A percentile compares a stretch with the other conserved stretches of the same genome.
Conservation (phyloP, 257 asterid genomes). For the Avicennia marina region DNA sequence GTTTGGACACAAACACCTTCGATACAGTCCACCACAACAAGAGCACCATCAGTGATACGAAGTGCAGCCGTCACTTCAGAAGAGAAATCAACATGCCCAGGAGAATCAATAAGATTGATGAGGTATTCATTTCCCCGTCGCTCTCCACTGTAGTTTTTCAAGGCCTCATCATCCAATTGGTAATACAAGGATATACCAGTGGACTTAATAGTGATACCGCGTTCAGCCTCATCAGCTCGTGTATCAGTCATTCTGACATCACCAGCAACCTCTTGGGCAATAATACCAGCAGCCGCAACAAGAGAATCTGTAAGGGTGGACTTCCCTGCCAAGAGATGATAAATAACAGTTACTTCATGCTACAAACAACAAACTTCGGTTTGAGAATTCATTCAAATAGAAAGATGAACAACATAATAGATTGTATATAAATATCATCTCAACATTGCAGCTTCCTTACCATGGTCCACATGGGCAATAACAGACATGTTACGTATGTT, state of each 20-base stretch:
- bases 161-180: slow-evolving; percentile 15
- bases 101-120: too few species aligned
- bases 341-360: too few species aligned
- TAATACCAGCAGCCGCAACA: slow-evolving; percentile 2
- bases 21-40: slow-evolving; percentile 20
- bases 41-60: slow-evolving; percentile 26
- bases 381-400: too few species aligned
- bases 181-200: slow-evolving; percentile 18
- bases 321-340: too few species aligned
- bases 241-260: background rate
- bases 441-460: too few species aligned
- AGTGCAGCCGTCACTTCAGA: slow-evolving; percentile 24
- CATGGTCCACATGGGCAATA: too few species aligned
- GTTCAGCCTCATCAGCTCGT: background rate
- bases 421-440: too few species aligned
- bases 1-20: slow-evolving; percentile 24
- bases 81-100: slow-evolving; percentile 22
- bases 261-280: background rate
- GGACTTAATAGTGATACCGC: too few species aligned
- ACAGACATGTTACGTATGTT: too few species aligned
- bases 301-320: background rate
- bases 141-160: slow-evolving; percentile 19
- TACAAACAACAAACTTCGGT: too few species aligned
- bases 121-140: slow-evolving; percentile 25
- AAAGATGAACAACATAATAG: too few species aligned